A percentile compares a stretch with the other conserved stretches of the same genome.
These are phyloP conservation scores for Penicillium silybi DNA, from an alignment of 495 filamentous ascomycete genomes.

Conservation along the genomic window DNA sequence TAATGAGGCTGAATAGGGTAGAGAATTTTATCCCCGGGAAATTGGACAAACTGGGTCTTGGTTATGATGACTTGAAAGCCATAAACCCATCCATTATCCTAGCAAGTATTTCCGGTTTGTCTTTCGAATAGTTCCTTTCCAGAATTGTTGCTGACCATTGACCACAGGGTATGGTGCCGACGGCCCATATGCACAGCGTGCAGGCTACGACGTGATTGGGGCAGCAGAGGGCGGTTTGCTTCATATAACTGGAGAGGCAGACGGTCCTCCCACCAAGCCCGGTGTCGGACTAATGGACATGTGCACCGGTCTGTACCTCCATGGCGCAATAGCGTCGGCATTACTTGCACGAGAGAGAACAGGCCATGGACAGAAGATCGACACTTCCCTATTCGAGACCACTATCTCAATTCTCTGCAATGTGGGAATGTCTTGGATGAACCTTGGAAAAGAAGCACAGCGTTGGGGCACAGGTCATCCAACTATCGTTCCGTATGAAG, in stretches of 20 bases:
- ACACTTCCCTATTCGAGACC: slow-evolving; percentile 77
- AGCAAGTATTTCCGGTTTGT: slow-evolving; percentile 26
- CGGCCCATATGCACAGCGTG: slow-evolving; percentile 72
- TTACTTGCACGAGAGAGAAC: slow-evolving; percentile 60
- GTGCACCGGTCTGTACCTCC: slow-evolving; percentile 81
- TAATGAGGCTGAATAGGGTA: slow-evolving; percentile 38
- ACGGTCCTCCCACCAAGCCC: slow-evolving; percentile 84
- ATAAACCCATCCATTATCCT: slow-evolving; percentile 59
- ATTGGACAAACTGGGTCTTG: slow-evolving; percentile 73
- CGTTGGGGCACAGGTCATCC: slow-evolving; percentile 90
- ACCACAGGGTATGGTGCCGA: slow-evolving; percentile 68
- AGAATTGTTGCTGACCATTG: neutral
- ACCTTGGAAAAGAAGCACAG: slow-evolving; percentile 69
- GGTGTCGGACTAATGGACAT: slow-evolving; percentile 88
- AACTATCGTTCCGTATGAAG: slow-evolving; percentile 83
- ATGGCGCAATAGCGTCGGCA: slow-evolving; percentile 81
- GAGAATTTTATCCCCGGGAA: slow-evolving; percentile 88
- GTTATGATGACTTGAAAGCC: slow-evolving; percentile 63
- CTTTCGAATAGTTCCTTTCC: too few relatives aligned
- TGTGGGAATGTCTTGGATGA: slow-evolving; percentile 78
- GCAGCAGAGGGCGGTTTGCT: slow-evolving; percentile 89
- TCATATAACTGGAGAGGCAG: slow-evolving; percentile 79
- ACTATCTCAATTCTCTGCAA: slow-evolving; percentile 81
- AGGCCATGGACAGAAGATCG: slow-evolving; percentile 76
- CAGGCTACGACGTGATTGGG: slow-evolving; percentile 93